Percentiles rank a stretch among this genome's conserved stretches.
Conservation (phyloP, 305 asterid genomes). For the Rubia tinctorum region DNA sequence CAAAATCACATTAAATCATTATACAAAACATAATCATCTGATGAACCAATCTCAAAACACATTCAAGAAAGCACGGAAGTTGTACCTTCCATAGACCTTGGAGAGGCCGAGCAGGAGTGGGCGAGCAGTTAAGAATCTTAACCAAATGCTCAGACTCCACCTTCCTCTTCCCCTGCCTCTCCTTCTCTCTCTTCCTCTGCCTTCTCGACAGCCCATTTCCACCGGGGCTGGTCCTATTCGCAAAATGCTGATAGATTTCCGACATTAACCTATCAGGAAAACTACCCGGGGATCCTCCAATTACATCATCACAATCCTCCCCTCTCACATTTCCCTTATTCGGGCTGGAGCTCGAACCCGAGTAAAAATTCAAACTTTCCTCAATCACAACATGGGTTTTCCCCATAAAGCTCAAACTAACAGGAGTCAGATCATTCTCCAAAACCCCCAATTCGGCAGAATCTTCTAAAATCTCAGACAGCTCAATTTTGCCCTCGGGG, state of each 20-base stretch:
- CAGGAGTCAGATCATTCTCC: slow-evolving; percentile 59
- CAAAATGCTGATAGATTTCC: slow-evolving; percentile 84
- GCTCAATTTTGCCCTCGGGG: slow-evolving; percentile 48
- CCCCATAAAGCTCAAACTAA: slow-evolving; percentile 63
- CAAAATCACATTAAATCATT: not conserved
- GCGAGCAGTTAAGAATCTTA: slow-evolving; percentile 65
- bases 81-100: slow-evolving; percentile 98
- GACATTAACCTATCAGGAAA: slow-evolving; percentile 55
- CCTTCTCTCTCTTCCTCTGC: slow-evolving; percentile 87
- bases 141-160: slow-evolving; percentile 78
- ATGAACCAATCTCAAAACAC: slow-evolving; percentile 1
- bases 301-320: slow-evolving; percentile 48
- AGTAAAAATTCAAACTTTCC: slow-evolving; percentile 40
- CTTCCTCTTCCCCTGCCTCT: slow-evolving; percentile 64
- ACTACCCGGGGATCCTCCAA: slow-evolving; percentile 66
- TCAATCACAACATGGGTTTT: slow-evolving; percentile 62
- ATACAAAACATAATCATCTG: not conserved
- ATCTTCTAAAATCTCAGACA: slow-evolving; percentile 29
- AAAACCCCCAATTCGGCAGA: slow-evolving; percentile 34
- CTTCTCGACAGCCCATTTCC: slow-evolving; percentile 80
- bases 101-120: slow-evolving; percentile 70
- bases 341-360: slow-evolving; percentile 28
- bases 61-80: slow-evolving; percentile 11
- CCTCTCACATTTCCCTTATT: slow-evolving; percentile 38
- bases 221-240: slow-evolving; percentile 72